Base-by-base conservation (phyloP, 441 rosid species). In the Populus hybrid region DNA sequence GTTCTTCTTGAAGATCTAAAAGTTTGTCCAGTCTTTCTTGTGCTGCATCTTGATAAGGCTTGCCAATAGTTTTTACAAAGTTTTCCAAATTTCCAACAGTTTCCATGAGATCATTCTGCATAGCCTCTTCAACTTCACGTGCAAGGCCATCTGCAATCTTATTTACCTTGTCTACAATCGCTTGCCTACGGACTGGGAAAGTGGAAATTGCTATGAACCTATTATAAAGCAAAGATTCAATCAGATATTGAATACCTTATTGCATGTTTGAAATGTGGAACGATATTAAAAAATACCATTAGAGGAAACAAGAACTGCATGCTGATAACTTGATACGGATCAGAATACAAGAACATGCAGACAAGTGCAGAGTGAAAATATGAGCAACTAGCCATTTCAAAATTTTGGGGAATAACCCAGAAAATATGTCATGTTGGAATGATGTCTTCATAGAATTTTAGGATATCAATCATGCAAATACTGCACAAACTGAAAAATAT, bases 41-140 rank as follows among this genome's bases (percentile, higher is more conserved):
- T 18, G 98, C 97, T 71, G 91, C 93, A 75, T 88, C 98, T 85
- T 79, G 89, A 79, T 90, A 92, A 24, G 98, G 97, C 84, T 86
- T 90, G 83, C 91, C 90, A 42, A 88, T 80, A n/a, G 74, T 81
- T 76, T 80, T 85, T 34, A 91, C 91, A 71, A 88, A 90, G 72
- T 83, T 87, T 42, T 87, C 89, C 81, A 95, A 72, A 80, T 88
- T 87, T 46, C 30, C 32, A 24, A 87, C 71, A 1, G 89, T 85
- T 81, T 87, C 91, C 79, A 59, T 59, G 69, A 92, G 91, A 88
- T 95, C 99, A 81, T 88, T 92, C 75, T 84, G 90, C 99, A 95
- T 94, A 67, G 97, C 94, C 70, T 88, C 93, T 81, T 95, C 99
- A 14, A 95, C 88, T 80, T 95, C 93, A 3, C 77, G 84, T 64